phyloP scores from a whole-genome alignment of 2,329 filamentous ascomycete species.

The Cladophialophora bantiana region DNA sequence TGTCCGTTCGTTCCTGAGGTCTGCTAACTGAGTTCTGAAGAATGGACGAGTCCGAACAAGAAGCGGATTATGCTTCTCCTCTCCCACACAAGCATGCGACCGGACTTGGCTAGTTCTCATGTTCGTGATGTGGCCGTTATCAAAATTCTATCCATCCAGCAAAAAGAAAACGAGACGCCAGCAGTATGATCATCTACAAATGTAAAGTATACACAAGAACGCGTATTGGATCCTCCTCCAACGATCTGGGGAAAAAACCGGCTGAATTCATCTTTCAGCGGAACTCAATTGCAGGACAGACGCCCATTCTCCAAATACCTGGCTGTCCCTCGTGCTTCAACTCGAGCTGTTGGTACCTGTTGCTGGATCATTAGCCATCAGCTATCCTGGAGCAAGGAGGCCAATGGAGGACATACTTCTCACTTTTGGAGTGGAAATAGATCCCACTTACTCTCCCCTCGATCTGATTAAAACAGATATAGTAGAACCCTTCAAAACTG shows the following conservation, averaged over 20 bases:
- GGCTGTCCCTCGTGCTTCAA: slow-evolving; percentile 84
- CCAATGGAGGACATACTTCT: slow-evolving; percentile 72
- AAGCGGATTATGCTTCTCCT: background rate
- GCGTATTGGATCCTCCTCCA: background rate
- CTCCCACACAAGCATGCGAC: background rate
- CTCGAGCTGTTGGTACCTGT: slow-evolving; percentile 89
- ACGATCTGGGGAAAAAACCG: background rate
- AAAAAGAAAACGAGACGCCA: background rate
- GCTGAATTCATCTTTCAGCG: slow-evolving; percentile 26
- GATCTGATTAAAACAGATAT: slow-evolving; percentile 97
- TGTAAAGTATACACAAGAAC: slow-evolving; percentile 22
- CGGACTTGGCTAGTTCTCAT: background rate
- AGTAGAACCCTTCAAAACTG: slow-evolving; percentile 98
- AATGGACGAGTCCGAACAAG: background rate
- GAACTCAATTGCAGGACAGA: slow-evolving; percentile 87
- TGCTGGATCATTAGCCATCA: slow-evolving; percentile 39
- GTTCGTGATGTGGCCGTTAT: slow-evolving; percentile 4
- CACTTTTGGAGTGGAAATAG: slow-evolving; percentile 97
- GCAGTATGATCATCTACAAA: slow-evolving; percentile 2
- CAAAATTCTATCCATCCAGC: slow-evolving; percentile 2
- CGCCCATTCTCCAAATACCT: slow-evolving; percentile 80
- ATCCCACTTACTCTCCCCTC: slow-evolving; percentile 87
- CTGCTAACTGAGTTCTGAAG: background rate
- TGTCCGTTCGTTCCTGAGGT: background rate
- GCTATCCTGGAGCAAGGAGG: background rate